Evolutionary conservation across 2,329 filamentous ascomycete species (phyloP).

Genomic region (Neofusicoccum laricinum): DNA sequence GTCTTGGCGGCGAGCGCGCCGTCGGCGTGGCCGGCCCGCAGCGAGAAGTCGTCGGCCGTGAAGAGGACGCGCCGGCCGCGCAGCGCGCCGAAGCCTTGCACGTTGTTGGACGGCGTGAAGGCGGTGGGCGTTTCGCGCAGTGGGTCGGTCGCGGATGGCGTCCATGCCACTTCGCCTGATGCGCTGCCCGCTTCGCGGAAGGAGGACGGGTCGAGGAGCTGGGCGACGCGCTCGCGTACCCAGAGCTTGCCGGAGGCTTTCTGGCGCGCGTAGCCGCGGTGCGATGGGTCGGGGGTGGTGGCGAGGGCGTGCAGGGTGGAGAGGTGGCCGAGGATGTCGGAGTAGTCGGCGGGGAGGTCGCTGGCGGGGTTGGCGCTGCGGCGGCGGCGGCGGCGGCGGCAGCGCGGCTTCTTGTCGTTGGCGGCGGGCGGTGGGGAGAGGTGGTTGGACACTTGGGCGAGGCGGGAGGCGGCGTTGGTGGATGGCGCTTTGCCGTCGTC

Average conservation of each 20-base stretch:
- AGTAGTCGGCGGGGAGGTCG: constrained; percentile 61
- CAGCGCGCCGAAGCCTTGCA: constrained; percentile 57
- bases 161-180: constrained; percentile 59
- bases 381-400: constrained; percentile 33
- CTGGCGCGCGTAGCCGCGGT: constrained; percentile 60
- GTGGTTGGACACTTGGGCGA: constrained; percentile 49
- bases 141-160: constrained; percentile 39
- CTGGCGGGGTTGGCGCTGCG: constrained; percentile 51
- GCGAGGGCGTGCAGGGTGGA: constrained; percentile 51
- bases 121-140: constrained; percentile 46
- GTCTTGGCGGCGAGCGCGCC: constrained; percentile 59
- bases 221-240: constrained; percentile 60
- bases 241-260: constrained; percentile 64
- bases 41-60: constrained; percentile 63
- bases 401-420: constrained; percentile 23
- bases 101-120: constrained; percentile 61
- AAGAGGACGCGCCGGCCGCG: constrained; percentile 55
- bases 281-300: constrained; percentile 51
- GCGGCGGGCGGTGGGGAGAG: constrained; percentile 23
- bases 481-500: constrained; percentile 15
- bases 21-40: constrained; percentile 63
- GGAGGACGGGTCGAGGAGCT: constrained; percentile 55
- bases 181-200: constrained; percentile 61
- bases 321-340: constrained; percentile 60
- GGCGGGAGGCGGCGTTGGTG: constrained; percentile 33